Base-by-base conservation (phyloP, 495 filamentous ascomycete genomes). In the Xylaria longipes region DNA sequence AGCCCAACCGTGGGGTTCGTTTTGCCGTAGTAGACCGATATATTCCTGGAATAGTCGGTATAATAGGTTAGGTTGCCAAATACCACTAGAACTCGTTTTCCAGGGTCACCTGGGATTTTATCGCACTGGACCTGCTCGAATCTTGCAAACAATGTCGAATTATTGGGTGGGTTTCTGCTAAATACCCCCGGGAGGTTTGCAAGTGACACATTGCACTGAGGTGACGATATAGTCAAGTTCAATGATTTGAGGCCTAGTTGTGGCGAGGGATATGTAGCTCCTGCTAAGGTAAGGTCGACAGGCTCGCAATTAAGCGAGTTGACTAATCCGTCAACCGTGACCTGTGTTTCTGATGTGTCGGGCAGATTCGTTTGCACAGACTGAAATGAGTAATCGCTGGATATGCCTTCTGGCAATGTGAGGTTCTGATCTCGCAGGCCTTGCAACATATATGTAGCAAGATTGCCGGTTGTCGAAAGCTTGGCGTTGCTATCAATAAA, bases 321-420 rank as follows among this genome's bases (percentile, higher is more conserved):
- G 2, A 17, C 5, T 15, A 64, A 14, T 3, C 61, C 61, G 20
- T 64, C 61, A 29, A 31, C 17, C 3, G 9, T 48, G 12, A 65
- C 62, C 8, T 22, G 22, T 46, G 61, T 45, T 20, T 65, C 39
- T 33, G 43, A 1, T 6, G 22, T 20, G 5, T 65, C 41, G 27
- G 62, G 62, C 22, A 48, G 15, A 5, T 48, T 8, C 8, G 62
- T 48, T 5, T 46, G 41, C 41, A 65, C 62, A 48, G 62, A 65
- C 17, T 65, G 62, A n/a, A 46, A 65, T n/a, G 62, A 41, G 41
- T 65, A 65, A 31, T 65, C 41, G 14, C 43, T 48, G 5, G 62
- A 65, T 31, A 65, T 31, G 41, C 62, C 62, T 8, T 65, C 43
- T 20, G 41, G 62, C 6, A 46, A 48, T 20, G 1, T 25, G 12